These are phyloP conservation scores for Colletotrichum sp. DNA, from an alignment of 2,329 filamentous ascomycete species.

Conservation along the genomic window DNA sequence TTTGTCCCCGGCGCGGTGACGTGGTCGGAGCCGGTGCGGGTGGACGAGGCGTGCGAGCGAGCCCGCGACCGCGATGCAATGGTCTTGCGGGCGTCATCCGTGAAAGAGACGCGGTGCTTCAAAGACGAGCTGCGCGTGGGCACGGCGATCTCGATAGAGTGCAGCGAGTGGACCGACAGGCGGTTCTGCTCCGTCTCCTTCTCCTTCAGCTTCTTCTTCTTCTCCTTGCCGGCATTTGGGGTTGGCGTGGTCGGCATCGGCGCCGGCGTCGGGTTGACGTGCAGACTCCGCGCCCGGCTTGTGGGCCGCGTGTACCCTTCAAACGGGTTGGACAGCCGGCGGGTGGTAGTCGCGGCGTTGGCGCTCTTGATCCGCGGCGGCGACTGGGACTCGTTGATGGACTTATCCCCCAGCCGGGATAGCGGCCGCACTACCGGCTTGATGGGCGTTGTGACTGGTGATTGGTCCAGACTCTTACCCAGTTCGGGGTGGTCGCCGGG, in stretches of 20 bases:
- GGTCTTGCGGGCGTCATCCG: conserved; percentile 9
- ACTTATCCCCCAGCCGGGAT: conserved; percentile 13
- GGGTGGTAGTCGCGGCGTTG: conserved; percentile 10
- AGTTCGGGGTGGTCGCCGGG: conserved; percentile 9
- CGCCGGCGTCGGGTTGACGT: background rate
- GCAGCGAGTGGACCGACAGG: background rate
- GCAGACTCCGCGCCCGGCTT: conserved; percentile 20
- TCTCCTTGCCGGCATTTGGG: background rate
- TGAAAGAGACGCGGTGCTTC: conserved; percentile 14
- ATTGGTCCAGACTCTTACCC: conserved; percentile 15
- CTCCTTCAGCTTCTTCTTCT: background rate
- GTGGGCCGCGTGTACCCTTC: conserved; percentile 14
- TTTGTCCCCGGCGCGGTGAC: background rate
- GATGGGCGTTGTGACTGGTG: conserved; percentile 11
- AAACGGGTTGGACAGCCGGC: conserved; percentile 15
- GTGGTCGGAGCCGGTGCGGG: background rate
- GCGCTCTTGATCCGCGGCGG: conserved; percentile 16
- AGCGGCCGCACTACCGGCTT: conserved; percentile 16
- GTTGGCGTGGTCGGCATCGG: background rate
- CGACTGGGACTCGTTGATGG: conserved; percentile 16
- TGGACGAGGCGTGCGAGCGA: background rate
- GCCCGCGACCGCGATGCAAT: background rate
- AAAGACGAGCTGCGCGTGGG: conserved; percentile 20
- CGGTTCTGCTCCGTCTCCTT: background rate
- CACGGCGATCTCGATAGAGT: conserved; percentile 14